Evolutionary conservation across 73 alveolate genomes (phyloP).

Genomic region (Paramecium sonneborni): DNA sequence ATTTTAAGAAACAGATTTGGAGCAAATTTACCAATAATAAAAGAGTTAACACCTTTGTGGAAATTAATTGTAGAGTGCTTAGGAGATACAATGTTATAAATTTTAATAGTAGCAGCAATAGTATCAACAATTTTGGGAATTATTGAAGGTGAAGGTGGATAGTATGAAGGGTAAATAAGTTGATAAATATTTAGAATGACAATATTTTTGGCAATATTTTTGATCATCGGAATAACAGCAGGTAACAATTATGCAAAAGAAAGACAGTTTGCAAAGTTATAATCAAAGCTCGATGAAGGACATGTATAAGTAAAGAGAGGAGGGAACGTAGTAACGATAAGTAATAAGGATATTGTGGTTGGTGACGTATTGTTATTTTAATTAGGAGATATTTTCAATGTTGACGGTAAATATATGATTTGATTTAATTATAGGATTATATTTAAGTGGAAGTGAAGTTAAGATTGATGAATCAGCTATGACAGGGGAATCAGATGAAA

Average conservation of each 20-base stretch:
- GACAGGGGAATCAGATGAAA: conserved; percentile 91
- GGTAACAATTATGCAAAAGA: conserved; percentile 81
- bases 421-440: conserved; percentile 57
- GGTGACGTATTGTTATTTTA: conserved; percentile 88
- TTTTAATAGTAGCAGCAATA: conserved; percentile 83
- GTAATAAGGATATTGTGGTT: conserved; percentile 80
- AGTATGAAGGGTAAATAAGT: conserved; percentile 84
- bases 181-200: conserved; percentile 80
- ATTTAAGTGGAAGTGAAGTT: conserved; percentile 77
- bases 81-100: conserved; percentile 87
- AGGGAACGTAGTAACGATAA: conserved; percentile 67
- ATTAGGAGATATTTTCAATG: conserved; percentile 90
- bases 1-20: neutral
- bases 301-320: conserved; percentile 82
- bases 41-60: conserved; percentile 29
- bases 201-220: conserved; percentile 79
- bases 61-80: conserved; percentile 76
- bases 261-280: conserved; percentile 78
- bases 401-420: conserved; percentile 66
- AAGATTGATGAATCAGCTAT: conserved; percentile 88
- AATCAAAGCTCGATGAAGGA: conserved; percentile 77
- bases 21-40: conserved; percentile 24
- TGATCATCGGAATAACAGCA: conserved; percentile 80
- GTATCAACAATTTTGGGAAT: conserved; percentile 77
- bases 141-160: conserved; percentile 74